Conservation (phyloP, 257 asterid species). For the Parsonsia alboflavescens region DNA sequence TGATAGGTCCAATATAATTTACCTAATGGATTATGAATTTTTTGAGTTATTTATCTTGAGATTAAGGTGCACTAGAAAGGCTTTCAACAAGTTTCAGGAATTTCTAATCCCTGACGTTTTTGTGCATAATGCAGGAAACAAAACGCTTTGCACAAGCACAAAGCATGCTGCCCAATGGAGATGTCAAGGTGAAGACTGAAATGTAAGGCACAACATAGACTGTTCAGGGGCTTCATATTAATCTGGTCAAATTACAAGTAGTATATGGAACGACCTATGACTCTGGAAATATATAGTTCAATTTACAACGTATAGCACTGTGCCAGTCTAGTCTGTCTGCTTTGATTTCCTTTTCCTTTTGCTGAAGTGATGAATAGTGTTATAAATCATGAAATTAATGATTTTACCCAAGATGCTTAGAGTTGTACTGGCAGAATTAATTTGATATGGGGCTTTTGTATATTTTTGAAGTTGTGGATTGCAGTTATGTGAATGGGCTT, state of each 20-base stretch:
- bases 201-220: slow-evolving; percentile 18
- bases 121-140: slow-evolving; percentile 39
- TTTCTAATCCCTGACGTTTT: background rate
- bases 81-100: background rate
- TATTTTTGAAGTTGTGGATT: background rate
- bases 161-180: slow-evolving; percentile 51
- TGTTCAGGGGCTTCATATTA: background rate
- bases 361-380: background rate
- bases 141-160: slow-evolving; percentile 48
- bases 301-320: background rate
- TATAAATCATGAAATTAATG: background rate
- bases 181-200: slow-evolving; percentile 47
- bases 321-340: background rate
- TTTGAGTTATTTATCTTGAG: background rate
- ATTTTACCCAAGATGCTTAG: background rate
- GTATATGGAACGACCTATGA: slow-evolving; percentile 6
- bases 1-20: no score
- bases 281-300: background rate
- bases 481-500: background rate
- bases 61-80: background rate
- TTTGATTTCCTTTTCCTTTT: background rate
- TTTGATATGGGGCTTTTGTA: background rate
- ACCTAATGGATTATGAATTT: no score
- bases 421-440: background rate
- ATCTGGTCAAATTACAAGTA: background rate